A percentile compares a stretch with the other conserved stretches of the same genome.
Conservation (phyloP, 2,329 filamentous ascomycete species). For the Fusarium chaquense region DNA sequence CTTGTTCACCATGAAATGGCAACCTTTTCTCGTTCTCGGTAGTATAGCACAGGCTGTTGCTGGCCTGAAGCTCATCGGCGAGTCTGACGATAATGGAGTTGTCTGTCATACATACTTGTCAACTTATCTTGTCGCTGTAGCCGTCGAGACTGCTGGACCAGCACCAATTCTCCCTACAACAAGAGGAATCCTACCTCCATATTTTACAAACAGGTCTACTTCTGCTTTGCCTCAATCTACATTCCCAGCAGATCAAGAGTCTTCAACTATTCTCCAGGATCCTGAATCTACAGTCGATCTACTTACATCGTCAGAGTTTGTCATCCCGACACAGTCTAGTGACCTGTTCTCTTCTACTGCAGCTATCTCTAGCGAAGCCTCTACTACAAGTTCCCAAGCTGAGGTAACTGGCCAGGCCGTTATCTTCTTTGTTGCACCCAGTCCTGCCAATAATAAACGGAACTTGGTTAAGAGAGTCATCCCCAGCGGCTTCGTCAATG, state of each 20-base stretch:
- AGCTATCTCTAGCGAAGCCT: neutral
- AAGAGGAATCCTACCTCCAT: neutral
- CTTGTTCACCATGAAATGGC: neutral
- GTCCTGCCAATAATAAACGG: neutral
- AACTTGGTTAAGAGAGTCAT: accelerated
- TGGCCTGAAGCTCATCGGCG: neutral
- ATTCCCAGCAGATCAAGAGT: neutral
- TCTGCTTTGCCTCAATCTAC: neutral
- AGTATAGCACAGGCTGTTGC: neutral
- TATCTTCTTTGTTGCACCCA: neutral
- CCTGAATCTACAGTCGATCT: neutral
- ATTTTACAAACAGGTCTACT: neutral
- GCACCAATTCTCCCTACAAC: neutral
- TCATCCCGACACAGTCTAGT: neutral
- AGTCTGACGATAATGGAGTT: neutral
- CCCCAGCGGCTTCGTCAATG: neutral
- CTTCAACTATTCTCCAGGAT: neutral
- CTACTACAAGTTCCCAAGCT: neutral
- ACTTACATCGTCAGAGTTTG: neutral
- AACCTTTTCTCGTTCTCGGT: neutral
- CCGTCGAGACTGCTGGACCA: neutral
- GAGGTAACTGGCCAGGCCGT: neutral
- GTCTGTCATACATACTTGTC: neutral
- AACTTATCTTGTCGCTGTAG: neutral
- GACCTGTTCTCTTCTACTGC: neutral